These are phyloP conservation scores for Pestalotiopsis sp. DNA, from an alignment of 2,329 filamentous ascomycete species.

Conservation along the genomic window DNA sequence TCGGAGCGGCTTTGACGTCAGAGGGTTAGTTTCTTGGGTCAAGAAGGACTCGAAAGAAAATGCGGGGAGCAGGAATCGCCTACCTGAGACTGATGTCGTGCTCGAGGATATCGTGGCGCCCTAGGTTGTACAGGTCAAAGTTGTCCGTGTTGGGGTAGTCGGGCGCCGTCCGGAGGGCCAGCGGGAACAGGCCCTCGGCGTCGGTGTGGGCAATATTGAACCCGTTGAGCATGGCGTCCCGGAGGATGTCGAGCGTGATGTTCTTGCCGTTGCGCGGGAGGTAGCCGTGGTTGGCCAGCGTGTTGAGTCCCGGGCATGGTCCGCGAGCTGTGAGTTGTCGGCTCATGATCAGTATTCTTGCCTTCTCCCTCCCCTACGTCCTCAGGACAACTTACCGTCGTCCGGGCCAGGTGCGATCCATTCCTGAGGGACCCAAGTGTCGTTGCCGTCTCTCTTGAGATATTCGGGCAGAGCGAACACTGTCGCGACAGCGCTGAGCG, in stretches of 20 bases:
- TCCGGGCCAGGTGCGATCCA: background rate
- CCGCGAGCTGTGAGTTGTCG: slow-evolving; percentile 19
- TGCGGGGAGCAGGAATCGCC: no score
- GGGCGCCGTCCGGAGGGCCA: slow-evolving; percentile 21
- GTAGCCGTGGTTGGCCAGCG: slow-evolving; percentile 33
- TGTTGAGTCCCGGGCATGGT: slow-evolving; percentile 31
- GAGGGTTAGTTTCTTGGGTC: background rate
- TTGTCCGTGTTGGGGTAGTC: slow-evolving; percentile 19
- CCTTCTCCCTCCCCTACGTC: background rate
- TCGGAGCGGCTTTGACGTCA: slow-evolving; percentile 17
- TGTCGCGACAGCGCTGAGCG: background rate
- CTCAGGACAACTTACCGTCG: background rate
- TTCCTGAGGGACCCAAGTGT: background rate
- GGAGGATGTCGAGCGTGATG: slow-evolving; percentile 20
- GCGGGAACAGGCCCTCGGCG: slow-evolving; percentile 12
- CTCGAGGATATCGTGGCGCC: slow-evolving; percentile 24
- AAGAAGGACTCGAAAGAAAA: no score
- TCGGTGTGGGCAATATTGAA: slow-evolving; percentile 19
- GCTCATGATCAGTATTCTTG: background rate
- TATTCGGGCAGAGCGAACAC: background rate
- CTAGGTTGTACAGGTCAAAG: slow-evolving; percentile 21
- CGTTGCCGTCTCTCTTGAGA: background rate
- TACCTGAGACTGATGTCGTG: slow-evolving; percentile 27
- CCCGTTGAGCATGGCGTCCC: slow-evolving; percentile 15
- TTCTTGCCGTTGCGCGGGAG: slow-evolving; percentile 26